Conservation (phyloP, 257 asterid species). For the Ligustrum vulgare region DNA sequence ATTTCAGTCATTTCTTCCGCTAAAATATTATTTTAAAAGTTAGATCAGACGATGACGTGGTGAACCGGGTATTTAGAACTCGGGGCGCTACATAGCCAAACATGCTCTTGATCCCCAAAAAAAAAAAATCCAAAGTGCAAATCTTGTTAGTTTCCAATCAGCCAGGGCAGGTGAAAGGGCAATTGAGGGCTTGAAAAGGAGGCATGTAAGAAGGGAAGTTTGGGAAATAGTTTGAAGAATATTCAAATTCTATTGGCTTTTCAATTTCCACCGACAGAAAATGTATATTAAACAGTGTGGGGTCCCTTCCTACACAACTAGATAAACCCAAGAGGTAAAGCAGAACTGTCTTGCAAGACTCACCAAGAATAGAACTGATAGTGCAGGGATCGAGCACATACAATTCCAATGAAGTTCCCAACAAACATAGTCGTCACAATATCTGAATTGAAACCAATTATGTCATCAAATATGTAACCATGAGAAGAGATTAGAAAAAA, state of each 20-base stretch:
- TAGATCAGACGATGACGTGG: too few relatives aligned
- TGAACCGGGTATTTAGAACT: too few relatives aligned
- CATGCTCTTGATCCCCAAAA: too few relatives aligned
- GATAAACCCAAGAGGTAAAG: neutral
- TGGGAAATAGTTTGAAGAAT: neutral
- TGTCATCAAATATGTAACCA: neutral
- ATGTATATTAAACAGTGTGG: neutral
- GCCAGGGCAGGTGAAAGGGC: neutral
- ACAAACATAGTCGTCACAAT: too few relatives aligned
- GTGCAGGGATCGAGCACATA: conserved; percentile 91
- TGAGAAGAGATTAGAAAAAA: neutral
- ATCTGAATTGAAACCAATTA: too few relatives aligned
- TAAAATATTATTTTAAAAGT: too few relatives aligned
- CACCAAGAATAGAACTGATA: conserved; percentile 96
- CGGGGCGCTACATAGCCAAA: too few relatives aligned
- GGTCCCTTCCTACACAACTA: too few relatives aligned
- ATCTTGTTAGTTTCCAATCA: neutral
- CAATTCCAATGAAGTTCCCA: conserved; percentile 47
- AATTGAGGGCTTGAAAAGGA: neutral
- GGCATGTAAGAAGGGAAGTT: neutral
- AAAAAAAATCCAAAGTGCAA: neutral
- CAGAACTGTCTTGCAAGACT: conserved; percentile 18
- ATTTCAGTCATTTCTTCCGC: too few relatives aligned
- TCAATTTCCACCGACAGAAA: neutral
- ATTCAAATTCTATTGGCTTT: neutral